Conservation (phyloP, 176 grass and related monocot genomes). For the Eremochloa ophiuroides region DNA sequence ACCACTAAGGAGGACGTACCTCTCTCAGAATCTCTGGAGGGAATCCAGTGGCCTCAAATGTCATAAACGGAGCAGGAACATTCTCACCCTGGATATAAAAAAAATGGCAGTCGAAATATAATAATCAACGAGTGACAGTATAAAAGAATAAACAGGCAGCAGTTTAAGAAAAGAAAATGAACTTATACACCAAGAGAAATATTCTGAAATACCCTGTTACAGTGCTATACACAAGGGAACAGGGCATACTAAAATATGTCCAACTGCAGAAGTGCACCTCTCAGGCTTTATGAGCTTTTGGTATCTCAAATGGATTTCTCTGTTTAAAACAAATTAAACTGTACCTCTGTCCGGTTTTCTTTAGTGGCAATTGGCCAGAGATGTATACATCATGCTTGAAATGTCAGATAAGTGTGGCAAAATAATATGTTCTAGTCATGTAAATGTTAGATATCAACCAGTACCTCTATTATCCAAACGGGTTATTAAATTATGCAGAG, state of each 20-base stretch:
- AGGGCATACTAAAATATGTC: neutral
- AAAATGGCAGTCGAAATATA: neutral
- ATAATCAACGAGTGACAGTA: neutral
- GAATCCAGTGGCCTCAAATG: conserved; percentile 90
- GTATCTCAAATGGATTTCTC: conserved; percentile 5
- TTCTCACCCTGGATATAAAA: conserved; percentile 75
- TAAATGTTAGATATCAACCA: neutral
- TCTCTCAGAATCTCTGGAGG: conserved; percentile 94
- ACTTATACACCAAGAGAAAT: neutral
- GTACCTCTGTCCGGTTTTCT: neutral
- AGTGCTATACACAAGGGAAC: neutral
- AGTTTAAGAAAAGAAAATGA: neutral
- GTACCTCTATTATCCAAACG: neutral
- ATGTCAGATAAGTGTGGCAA: neutral
- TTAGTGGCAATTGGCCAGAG: neutral
- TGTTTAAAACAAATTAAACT: neutral
- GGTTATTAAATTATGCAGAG: neutral
- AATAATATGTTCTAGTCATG: neutral
- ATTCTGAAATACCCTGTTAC: neutral
- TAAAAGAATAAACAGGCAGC: neutral
- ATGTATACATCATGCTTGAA: conserved; percentile 1
- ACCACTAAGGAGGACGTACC: conserved; percentile 50
- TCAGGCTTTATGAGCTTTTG: neutral
- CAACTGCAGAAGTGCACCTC: neutral
- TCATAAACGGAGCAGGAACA: conserved; percentile 97